Conservation (phyloP, 495 filamentous ascomycete species). For the Annulohypoxylon maeteangense region DNA sequence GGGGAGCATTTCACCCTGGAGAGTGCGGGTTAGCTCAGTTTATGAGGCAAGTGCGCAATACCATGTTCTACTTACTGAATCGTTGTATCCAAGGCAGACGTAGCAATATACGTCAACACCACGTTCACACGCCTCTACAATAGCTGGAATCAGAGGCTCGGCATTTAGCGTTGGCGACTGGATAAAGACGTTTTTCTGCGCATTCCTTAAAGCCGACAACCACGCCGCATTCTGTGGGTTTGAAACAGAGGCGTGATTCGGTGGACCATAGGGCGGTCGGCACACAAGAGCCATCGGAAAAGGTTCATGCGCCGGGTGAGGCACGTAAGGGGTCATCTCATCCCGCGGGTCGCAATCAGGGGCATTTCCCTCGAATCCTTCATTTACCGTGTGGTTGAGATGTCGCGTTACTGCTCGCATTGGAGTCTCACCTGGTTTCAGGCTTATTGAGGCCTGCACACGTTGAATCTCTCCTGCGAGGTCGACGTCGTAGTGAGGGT, state of each 20-base stretch:
- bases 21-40: conserved; percentile 3
- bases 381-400: conserved; percentile 71
- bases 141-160: conserved; percentile 64
- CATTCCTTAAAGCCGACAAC: conserved; percentile 74
- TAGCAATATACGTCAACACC: conserved; percentile 75
- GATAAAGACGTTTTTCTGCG: conserved; percentile 71
- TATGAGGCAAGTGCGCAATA: background rate
- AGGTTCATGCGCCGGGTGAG: conserved; percentile 61
- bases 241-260: conserved; percentile 65
- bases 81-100: conserved; percentile 81
- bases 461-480: conserved; percentile 68
- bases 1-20: conserved; percentile 76
- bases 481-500: conserved; percentile 71
- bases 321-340: conserved; percentile 72
- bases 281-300: conserved; percentile 79
- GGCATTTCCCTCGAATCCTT: conserved; percentile 61
- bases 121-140: conserved; percentile 68
- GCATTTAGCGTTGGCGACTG: conserved; percentile 82
- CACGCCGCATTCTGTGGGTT: conserved; percentile 75
- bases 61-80: conserved; percentile 56
- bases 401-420: conserved; percentile 68
- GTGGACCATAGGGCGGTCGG: conserved; percentile 71
- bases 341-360: conserved; percentile 61
- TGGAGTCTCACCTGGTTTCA: conserved; percentile 60
- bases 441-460: conserved; percentile 63